Evolutionary conservation across 169 alveolate genomes (phyloP), one percentile per base, ranked within the genome.

Genomic region (Cryptosporidium sp.): DNA sequence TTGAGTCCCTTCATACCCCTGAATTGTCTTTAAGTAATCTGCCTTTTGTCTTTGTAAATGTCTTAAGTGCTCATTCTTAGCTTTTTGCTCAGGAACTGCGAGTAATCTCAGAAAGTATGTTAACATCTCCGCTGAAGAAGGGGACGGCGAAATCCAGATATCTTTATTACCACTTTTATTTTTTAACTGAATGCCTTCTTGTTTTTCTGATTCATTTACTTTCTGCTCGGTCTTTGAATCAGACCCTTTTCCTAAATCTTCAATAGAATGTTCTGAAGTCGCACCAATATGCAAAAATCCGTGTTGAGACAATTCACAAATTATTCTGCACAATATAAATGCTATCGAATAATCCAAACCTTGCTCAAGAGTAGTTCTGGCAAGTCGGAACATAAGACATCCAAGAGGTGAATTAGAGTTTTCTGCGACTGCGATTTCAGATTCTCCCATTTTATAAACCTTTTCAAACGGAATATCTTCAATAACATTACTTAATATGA

Each of bases 291-390:
- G 89, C 33, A 80, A 50, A 80, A 43, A 80, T n/a, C 67, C 48
- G 51, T 80, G 41, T 80, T 80, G 55, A 23, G 89, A 69, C 8
- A 80, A 37, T 35, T 80, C 75, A 43, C 80, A 80, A 31, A 80
- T 80, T 43, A 80, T 43, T 23, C 70, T 67, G 37, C 80, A 80
- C n/a, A 80, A 41, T 21, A 80, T 31, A 52, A 62, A 80, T 41
- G 89, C 89, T 45, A 80, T 80, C 26, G 75, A 80, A 62, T 80
- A 80, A 12, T 80, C 89, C 18, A 80, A 29, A 0, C 89, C 89
- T 41, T 80, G 89, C 35, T 80, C 89, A 18, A 80, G 70, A 62
- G 89, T 80, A 14, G 89, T 80, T 43, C 89, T 37, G 16, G 89
- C 89, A 43, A 80, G 59, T 23, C 89, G 33, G 62, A 45, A 80